Percentiles rank a stretch among this genome's conserved stretches.
Conservation (phyloP, 441 rosid genomes). For the Gossypium lobatum region DNA sequence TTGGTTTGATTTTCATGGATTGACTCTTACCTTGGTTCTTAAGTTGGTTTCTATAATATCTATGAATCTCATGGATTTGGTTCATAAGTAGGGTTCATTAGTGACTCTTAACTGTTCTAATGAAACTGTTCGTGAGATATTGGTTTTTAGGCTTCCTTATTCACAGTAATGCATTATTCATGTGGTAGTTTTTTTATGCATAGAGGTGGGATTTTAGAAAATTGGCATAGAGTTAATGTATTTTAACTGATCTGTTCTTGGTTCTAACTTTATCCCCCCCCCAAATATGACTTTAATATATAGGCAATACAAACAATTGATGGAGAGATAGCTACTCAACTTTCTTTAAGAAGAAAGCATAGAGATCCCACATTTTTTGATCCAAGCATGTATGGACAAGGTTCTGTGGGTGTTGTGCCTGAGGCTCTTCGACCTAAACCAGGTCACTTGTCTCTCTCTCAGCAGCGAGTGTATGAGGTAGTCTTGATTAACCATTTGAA, state of each 20-base stretch:
- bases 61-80: neutral
- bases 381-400: slow-evolving; percentile 63
- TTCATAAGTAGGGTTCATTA: neutral
- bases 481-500: slow-evolving; percentile 11
- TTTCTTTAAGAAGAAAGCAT: slow-evolving; percentile 75
- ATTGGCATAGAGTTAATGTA: neutral
- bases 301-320: slow-evolving; percentile 94
- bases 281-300: neutral
- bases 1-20: neutral
- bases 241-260: neutral
- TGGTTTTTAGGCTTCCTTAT: neutral
- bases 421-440: slow-evolving; percentile 96
- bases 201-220: neutral
- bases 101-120: neutral
- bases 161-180: neutral
- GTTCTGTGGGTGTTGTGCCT: slow-evolving; percentile 73
- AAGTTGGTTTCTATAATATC: neutral
- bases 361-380: slow-evolving; percentile 81
- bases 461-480: slow-evolving; percentile 98
- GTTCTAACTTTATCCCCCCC: neutral
- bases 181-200: neutral
- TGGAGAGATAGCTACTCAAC: slow-evolving; percentile 81
- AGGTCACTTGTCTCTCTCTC: slow-evolving; percentile 82
- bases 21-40: neutral
- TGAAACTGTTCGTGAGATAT: neutral